Percentiles rank a stretch among this genome's conserved stretches.
Conservation (phyloP, 2,329 filamentous ascomycete species). For the Xylaria sp. region DNA sequence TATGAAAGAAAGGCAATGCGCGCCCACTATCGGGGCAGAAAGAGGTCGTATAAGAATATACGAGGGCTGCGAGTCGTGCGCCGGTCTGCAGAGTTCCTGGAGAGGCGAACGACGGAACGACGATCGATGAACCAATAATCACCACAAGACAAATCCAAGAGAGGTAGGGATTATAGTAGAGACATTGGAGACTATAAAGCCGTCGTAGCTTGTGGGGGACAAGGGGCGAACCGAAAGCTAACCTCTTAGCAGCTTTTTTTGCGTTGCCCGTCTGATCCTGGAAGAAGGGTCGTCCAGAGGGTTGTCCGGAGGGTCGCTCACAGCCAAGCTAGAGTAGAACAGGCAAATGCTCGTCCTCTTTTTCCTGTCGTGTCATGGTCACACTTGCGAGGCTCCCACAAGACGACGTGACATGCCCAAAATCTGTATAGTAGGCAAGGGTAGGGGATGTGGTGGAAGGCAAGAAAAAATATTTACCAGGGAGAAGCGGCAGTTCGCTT, state of each 20-base stretch:
- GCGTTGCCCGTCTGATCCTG: neutral
- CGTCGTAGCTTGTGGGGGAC: neutral
- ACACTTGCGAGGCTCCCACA: neutral
- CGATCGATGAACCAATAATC: neutral
- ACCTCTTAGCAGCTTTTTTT: neutral
- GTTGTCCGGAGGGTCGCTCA: neutral
- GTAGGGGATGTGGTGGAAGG: neutral
- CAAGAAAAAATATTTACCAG: neutral
- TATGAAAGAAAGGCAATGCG: slow-evolving; percentile 1
- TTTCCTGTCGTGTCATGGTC: neutral
- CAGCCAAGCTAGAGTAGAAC: neutral
- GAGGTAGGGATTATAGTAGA: neutral
- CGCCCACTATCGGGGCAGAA: neutral
- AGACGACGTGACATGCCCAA: neutral
- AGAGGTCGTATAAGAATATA: neutral
- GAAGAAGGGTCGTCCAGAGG: neutral
- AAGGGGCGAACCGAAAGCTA: neutral
- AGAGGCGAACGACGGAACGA: neutral
- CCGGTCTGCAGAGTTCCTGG: neutral
- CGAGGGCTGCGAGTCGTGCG: neutral
- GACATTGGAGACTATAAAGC: neutral
- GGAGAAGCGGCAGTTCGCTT: neutral
- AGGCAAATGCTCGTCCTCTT: neutral
- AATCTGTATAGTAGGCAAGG: neutral
- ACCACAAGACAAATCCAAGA: neutral